These are phyloP conservation scores for Arabidopsis hybrid DNA, from an alignment of 441 rosid species.

Conservation along the genomic window DNA sequence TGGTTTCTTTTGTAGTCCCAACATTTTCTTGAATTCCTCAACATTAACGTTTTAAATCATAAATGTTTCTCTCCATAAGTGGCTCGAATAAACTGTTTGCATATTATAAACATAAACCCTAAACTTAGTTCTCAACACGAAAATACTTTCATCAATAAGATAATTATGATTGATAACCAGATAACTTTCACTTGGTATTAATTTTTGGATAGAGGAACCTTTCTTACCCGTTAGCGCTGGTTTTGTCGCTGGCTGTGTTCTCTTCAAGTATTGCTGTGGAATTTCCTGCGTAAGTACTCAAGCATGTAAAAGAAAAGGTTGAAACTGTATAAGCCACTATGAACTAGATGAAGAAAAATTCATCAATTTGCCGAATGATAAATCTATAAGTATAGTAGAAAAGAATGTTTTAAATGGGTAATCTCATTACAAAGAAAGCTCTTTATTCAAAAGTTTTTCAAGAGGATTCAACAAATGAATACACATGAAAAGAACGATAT, in stretches of 20 bases:
- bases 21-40: background rate
- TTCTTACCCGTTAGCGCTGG: constrained; percentile 64
- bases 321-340: constrained; percentile 16
- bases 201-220: constrained; percentile 23
- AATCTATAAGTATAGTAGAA: background rate
- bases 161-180: constrained; percentile 9
- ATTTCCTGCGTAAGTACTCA: constrained; percentile 44
- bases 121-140: background rate
- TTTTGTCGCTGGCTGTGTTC: constrained; percentile 52
- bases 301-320: constrained; percentile 30
- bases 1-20: background rate
- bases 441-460: background rate
- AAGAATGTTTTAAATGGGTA: background rate
- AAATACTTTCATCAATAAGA: constrained; percentile 9
- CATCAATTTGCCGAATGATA: background rate
- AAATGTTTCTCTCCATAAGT: background rate
- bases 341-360: background rate
- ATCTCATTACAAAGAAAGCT: constrained; percentile 37
- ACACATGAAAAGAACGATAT: constrained; percentile 49
- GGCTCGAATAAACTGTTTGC: constrained; percentile 7
- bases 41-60: background rate
- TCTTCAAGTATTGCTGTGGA: constrained; percentile 59
- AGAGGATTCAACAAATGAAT: constrained; percentile 9
- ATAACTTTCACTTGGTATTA: background rate
- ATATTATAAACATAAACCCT: constrained; percentile 9